Evolutionary conservation across 2,329 filamentous ascomycete species (phyloP).

Genomic region (Aspergillus fijiensis): DNA sequence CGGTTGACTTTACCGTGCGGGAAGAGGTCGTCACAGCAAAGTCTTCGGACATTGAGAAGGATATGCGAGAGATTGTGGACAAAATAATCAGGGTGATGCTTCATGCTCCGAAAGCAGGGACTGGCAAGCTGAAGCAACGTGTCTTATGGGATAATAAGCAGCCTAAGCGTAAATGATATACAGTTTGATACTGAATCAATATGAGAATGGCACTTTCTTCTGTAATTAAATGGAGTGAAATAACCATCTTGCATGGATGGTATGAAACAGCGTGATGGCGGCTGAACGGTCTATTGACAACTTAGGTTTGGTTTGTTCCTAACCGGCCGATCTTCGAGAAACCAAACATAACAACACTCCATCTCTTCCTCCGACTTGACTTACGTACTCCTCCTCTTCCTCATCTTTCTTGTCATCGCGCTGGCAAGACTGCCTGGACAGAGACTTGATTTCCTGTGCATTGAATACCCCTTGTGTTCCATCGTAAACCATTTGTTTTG

Average conservation of each 20-base stretch:
- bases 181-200: too few species aligned
- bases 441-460: not conserved
- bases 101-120: not conserved
- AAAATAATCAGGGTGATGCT: not conserved
- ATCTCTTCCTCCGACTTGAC: not conserved
- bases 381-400: not conserved
- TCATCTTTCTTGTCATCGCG: not conserved
- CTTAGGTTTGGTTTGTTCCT: not conserved
- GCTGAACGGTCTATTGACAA: not conserved
- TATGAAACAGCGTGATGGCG: not conserved
- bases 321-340: not conserved
- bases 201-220: not conserved
- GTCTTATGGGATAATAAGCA: too few species aligned
- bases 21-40: constrained; percentile 12
- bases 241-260: not conserved
- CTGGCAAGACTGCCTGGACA: not conserved
- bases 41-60: constrained; percentile 17
- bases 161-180: too few species aligned
- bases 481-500: not conserved
- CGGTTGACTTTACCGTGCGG: constrained; percentile 32
- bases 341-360: not conserved
- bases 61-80: constrained; percentile 10
- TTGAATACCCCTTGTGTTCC: not conserved
- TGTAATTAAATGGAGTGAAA: not conserved
- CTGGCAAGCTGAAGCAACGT: not conserved